Conservation (phyloP, 129 eudicot species). For the Flaveria robusta region DNA sequence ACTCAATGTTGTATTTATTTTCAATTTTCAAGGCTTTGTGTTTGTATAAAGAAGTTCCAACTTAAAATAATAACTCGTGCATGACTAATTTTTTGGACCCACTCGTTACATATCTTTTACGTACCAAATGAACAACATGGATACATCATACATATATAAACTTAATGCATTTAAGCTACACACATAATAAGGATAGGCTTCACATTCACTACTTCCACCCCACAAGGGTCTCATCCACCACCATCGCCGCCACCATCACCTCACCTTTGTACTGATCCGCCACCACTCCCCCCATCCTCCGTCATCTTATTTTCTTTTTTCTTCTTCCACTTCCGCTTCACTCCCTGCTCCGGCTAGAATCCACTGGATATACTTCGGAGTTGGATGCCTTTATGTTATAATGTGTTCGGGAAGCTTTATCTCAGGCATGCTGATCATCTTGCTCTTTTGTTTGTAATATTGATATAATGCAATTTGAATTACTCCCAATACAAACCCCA, state of each 20-base stretch:
- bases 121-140: background rate
- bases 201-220: constrained; percentile 23
- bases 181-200: constrained; percentile 28
- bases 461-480: constrained; percentile 63
- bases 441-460: constrained; percentile 43
- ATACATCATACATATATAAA: background rate
- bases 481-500: constrained; percentile 67
- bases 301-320: constrained; percentile 4
- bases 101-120: constrained; percentile 1
- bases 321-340: constrained; percentile 19
- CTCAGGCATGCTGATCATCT: constrained; percentile 17
- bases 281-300: background rate
- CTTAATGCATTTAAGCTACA: background rate
- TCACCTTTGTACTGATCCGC: background rate
- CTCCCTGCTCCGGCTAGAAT: constrained; percentile 34
- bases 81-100: constrained; percentile 1
- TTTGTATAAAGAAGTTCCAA: background rate
- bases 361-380: constrained; percentile 49
- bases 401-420: constrained; percentile 39
- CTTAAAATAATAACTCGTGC: background rate
- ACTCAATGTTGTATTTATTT: background rate
- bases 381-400: constrained; percentile 39
- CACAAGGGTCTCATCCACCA: constrained; percentile 27
- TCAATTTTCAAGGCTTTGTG: background rate
- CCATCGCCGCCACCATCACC: background rate